Evolutionary conservation across 1,284 basidiomycete genomes (phyloP).

Genomic region (Boletus mariae): DNA sequence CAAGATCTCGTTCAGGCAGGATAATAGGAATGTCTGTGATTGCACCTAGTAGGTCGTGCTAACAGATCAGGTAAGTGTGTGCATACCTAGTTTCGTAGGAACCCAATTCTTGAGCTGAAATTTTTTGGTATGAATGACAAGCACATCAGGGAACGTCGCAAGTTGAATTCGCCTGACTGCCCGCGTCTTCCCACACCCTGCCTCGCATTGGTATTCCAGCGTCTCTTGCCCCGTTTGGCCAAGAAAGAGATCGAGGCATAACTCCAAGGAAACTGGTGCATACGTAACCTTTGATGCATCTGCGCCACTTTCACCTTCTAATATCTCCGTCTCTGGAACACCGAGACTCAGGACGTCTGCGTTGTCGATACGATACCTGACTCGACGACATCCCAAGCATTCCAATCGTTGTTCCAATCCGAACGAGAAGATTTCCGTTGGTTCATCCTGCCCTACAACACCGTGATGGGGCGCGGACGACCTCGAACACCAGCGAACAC

Average conservation of each 20-base stretch:
- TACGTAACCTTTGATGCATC: conserved; percentile 53
- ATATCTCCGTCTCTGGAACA: conserved; percentile 52
- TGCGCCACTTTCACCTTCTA: conserved; percentile 30
- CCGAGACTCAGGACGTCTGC: conserved; percentile 79
- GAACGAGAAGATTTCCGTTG: conserved; percentile 79
- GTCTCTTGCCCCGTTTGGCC: conserved; percentile 51
- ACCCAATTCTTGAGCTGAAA: conserved; percentile 98
- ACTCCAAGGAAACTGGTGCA: conserved; percentile 63
- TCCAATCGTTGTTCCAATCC: conserved; percentile 84
- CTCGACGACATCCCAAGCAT: conserved; percentile 79
- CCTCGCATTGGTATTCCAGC: conserved; percentile 65
- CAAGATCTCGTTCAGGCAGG: conserved; percentile 65
- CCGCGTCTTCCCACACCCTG: conserved; percentile 39
- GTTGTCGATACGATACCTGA: conserved; percentile 83
- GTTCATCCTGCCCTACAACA: conserved; percentile 40
- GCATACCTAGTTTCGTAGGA: conserved; percentile 85
- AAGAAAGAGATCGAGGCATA: conserved; percentile 69
- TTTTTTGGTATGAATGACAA: conserved; percentile 90
- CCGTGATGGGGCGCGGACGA: background rate
- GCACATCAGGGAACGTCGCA: conserved; percentile 83
- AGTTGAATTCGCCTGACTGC: conserved; percentile 70
- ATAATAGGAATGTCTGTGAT: conserved; percentile 78
- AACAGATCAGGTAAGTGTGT: background rate
- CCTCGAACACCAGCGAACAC: background rate
- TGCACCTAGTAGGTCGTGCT: background rate